A percentile compares a stretch with the other conserved stretches of the same genome.
Conservation (phyloP, 106 monocot species). For the Phalaenopsis equestris region DNA sequence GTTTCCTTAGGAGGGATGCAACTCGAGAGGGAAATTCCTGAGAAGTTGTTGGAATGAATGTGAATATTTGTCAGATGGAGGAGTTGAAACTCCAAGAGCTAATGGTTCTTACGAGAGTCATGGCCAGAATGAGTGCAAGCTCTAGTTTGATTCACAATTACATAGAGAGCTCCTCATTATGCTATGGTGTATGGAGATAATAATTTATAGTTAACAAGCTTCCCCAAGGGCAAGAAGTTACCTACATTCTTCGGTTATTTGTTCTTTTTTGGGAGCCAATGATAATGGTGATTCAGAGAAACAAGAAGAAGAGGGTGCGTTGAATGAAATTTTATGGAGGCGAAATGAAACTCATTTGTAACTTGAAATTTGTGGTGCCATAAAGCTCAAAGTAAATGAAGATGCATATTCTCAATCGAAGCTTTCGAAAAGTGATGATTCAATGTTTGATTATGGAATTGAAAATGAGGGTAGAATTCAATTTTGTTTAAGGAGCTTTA, state of each 20-base stretch:
- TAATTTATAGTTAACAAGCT: background rate
- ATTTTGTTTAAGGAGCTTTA: background rate
- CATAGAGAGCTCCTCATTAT: background rate
- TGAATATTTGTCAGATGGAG: conserved; percentile 3
- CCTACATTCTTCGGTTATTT: background rate
- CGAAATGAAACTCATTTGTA: background rate
- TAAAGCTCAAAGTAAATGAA: conserved; percentile 5
- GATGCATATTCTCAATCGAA: conserved; percentile 1
- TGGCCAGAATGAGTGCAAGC: background rate
- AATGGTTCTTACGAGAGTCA: conserved; percentile 7
- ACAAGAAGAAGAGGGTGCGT: too few relatives aligned
- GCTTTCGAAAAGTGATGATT: conserved; percentile 21
- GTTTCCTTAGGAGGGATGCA: background rate
- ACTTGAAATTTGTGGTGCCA: background rate
- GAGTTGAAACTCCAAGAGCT: background rate
- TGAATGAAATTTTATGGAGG: background rate
- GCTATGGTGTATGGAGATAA: background rate
- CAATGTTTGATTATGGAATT: conserved; percentile 27
- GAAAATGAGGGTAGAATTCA: conserved; percentile 18
- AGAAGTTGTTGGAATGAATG: conserved; percentile 17
- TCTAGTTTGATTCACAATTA: background rate
- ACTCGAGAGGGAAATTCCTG: conserved; percentile 5
- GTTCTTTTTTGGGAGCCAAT: background rate
- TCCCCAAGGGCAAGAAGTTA: background rate
- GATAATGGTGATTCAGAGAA: background rate